Base-by-base conservation (phyloP, 2,329 filamentous ascomycete genomes). In the Fusarium dimerum region DNA sequence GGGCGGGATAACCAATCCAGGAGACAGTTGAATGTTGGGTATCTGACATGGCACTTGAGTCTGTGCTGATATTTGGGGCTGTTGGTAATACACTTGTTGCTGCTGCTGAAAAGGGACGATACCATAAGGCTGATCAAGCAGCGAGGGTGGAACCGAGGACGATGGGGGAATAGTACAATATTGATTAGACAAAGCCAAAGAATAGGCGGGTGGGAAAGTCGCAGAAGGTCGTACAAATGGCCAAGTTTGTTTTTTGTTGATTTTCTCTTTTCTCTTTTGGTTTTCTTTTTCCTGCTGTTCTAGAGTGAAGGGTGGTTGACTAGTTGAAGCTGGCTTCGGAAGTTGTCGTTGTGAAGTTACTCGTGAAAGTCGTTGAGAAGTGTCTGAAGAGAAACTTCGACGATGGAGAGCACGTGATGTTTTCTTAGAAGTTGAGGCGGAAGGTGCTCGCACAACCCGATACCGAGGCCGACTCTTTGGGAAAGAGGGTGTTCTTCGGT, bases 1-100 rank as follows among this genome's bases (percentile, higher is more conserved):
- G 10, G 32, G 10, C 13, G 5, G 32, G 13, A 36, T 9, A 10
- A 15, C 32, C 32, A 15, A 15, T 15, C 13, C 10, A 36, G 10
- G 32, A 46, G 52, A 40, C 8, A 6, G 42, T 40, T 40, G 34
- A 18, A 11, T 15, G 17, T 13, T 40, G 29, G 38, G 45, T 15
- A 50, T 42, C 13, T 50, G 50, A 42, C 44, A 43, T 18, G 47
- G 50, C 32, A 53, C 40, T 48, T 58, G 50, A 43, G 54, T 8
- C 26, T 39, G 51, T 32, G 34, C 38, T n/a, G 51, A 48, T 32
- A 61, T 51, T 18, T 49, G 62, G 40, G 34, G 47, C 15, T 5
- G 55, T 20, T 62, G 63, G 29, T 62, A 63, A 34, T 62, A 65
- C 45, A 63, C 36, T 44, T 53, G 57, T 43, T 63, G 62, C 32